These are phyloP conservation scores for Boletus sp. DNA, from an alignment of 768 basidiomycete species.

Conservation along the genomic window DNA sequence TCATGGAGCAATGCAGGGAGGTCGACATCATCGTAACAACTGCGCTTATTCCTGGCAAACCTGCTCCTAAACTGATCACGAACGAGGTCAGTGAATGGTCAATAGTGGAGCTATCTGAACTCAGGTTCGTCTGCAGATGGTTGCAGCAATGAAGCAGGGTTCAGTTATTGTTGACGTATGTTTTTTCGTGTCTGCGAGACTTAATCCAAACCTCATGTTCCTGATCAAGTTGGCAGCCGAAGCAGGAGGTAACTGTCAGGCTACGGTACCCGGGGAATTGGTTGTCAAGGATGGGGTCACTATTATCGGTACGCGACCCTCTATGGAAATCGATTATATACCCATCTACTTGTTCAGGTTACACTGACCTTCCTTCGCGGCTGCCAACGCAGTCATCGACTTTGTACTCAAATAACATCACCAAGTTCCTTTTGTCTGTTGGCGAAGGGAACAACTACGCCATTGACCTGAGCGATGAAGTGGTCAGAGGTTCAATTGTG, in stretches of 20 bases:
- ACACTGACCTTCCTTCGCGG: conserved; percentile 84
- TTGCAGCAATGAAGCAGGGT: conserved; percentile 89
- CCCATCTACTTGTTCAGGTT: conserved; percentile 45
- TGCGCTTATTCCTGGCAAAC: conserved; percentile 82
- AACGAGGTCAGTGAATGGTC: conserved; percentile 43
- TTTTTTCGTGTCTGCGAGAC: background rate
- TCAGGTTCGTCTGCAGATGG: conserved; percentile 48
- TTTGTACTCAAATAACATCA: conserved; percentile 88
- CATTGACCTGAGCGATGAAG: conserved; percentile 79
- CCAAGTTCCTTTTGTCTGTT: conserved; percentile 84
- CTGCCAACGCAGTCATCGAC: conserved; percentile 88
- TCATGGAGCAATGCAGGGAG: conserved; percentile 84
- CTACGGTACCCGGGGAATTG: conserved; percentile 75
- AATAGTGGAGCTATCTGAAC: background rate
- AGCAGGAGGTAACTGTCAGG: conserved; percentile 87
- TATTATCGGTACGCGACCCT: conserved; percentile 56
- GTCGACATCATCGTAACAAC: conserved; percentile 90
- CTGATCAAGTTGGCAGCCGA: conserved; percentile 59
- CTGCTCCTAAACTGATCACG: conserved; percentile 82
- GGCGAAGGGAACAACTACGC: conserved; percentile 60
- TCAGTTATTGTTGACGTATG: conserved; percentile 77
- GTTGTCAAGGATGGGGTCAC: conserved; percentile 73
- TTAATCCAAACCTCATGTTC: conserved; percentile 13
- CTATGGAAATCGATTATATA: conserved; percentile 1
- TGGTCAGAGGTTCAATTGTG: conserved; percentile 77